Percentiles rank a stretch among this genome's conserved stretches.
Evolutionary conservation across 1,284 basidiomycete genomes (phyloP).

Genomic region (Volvariella surrecta): DNA sequence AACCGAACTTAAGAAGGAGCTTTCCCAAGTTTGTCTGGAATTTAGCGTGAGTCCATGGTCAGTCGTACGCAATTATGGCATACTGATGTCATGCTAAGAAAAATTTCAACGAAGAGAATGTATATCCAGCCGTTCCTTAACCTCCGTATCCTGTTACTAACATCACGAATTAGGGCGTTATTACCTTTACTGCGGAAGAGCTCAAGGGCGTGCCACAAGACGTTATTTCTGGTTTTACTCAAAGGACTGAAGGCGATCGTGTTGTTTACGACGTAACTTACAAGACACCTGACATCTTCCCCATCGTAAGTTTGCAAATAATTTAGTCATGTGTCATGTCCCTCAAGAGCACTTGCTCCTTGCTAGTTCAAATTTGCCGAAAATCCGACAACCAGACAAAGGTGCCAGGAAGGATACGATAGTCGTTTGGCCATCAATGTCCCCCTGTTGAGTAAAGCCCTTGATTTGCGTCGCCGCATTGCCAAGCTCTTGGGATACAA

Average conservation of each 20-base stretch:
- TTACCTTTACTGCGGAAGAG: slow-evolving; percentile 63
- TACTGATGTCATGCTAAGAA: slow-evolving; percentile 34
- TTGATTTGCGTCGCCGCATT: slow-evolving; percentile 62
- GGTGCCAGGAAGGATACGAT: slow-evolving; percentile 60
- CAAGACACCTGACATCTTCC: slow-evolving; percentile 63
- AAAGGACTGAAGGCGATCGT: slow-evolving; percentile 44
- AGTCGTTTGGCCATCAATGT: slow-evolving; percentile 60
- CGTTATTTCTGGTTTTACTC: slow-evolving; percentile 66
- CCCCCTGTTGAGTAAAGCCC: slow-evolving; percentile 54
- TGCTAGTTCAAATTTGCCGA: slow-evolving; percentile 70
- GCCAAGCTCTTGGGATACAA: slow-evolving; percentile 60
- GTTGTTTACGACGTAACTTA: slow-evolving; percentile 64
- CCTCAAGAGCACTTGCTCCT: slow-evolving; percentile 3
- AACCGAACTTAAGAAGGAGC: slow-evolving; percentile 54
- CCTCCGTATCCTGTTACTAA: slow-evolving; percentile 4
- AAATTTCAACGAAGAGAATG: slow-evolving; percentile 84
- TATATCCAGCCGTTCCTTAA: slow-evolving; percentile 18
- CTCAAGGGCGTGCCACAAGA: slow-evolving; percentile 73
- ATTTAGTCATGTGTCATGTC: neutral
- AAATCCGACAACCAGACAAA: slow-evolving; percentile 57
- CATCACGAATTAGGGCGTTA: slow-evolving; percentile 35
- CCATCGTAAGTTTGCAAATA: slow-evolving; percentile 40
- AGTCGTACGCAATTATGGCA: slow-evolving; percentile 2
- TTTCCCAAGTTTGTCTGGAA: slow-evolving; percentile 63
- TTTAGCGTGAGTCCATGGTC: slow-evolving; percentile 50